Conservation (phyloP, 306 rosid genomes). For the Prosopis cineraria region DNA sequence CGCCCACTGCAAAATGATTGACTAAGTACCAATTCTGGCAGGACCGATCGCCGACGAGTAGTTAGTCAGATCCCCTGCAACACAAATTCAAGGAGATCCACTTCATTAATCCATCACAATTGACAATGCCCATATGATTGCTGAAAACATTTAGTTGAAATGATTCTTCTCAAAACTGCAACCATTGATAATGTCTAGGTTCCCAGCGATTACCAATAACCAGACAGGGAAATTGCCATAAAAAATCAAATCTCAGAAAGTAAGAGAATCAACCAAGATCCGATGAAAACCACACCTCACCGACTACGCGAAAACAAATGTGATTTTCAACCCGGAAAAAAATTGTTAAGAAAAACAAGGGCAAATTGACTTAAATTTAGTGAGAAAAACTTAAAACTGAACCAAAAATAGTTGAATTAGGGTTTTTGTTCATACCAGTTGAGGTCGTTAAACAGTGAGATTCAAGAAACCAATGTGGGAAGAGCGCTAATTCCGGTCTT, state of each 20-base stretch:
- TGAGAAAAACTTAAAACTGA: constrained; percentile 26
- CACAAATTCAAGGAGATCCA: constrained; percentile 44
- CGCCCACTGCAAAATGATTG: constrained; percentile 16
- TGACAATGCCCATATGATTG: constrained; percentile 21
- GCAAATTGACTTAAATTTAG: constrained; percentile 25
- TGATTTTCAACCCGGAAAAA: neutral
- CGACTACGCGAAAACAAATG: neutral
- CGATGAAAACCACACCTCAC: constrained; percentile 36
- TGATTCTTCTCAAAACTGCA: constrained; percentile 11
- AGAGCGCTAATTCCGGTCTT: constrained; percentile 45
- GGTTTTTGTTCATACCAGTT: constrained; percentile 57
- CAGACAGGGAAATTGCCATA: constrained; percentile 31
- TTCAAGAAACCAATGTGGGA: constrained; percentile 46
- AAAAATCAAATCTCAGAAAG: constrained; percentile 47
- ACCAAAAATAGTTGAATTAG: constrained; percentile 35
- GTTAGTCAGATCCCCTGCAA: constrained; percentile 53
- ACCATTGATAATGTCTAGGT: constrained; percentile 25
- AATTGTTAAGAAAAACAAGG: neutral
- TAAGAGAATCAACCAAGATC: constrained; percentile 46
- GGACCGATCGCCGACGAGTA: constrained; percentile 31
- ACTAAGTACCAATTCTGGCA: constrained; percentile 30
- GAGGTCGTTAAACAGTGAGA: constrained; percentile 45
- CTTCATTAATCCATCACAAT: constrained; percentile 30
- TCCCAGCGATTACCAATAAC: constrained; percentile 36
- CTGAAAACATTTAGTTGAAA: constrained; percentile 15